phyloP scores from a whole-genome alignment of 1,284 basidiomycete species.

The Trichosporon inkin region DNA sequence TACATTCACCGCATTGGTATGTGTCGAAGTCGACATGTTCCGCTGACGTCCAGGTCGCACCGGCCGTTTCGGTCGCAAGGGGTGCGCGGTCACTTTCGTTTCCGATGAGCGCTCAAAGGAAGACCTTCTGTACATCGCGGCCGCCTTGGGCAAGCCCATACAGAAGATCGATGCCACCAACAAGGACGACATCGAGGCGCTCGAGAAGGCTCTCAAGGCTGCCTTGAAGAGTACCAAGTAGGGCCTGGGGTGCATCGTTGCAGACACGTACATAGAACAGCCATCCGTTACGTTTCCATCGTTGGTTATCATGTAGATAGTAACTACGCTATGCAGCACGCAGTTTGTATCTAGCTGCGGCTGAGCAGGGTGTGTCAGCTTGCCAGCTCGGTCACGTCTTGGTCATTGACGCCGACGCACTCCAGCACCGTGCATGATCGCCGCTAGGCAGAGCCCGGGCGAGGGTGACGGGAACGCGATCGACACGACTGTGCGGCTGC shows the following conservation, averaged over 20 bases:
- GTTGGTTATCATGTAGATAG: background rate
- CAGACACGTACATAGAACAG: background rate
- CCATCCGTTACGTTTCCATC: background rate
- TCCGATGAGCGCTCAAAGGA: slow-evolving; percentile 77
- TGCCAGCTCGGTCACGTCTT: too few relatives aligned
- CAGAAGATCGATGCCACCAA: slow-evolving; percentile 40
- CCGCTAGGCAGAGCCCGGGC: too few relatives aligned
- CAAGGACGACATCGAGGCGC: slow-evolving; percentile 40
- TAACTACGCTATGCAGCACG: too few relatives aligned
- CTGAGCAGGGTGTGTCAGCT: too few relatives aligned
- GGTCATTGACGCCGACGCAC: too few relatives aligned
- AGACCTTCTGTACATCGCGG: slow-evolving; percentile 81
- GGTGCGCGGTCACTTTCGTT: slow-evolving; percentile 94
- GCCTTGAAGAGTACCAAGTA: slow-evolving; percentile 28
- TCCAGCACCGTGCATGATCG: too few relatives aligned
- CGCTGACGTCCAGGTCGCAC: slow-evolving; percentile 62
- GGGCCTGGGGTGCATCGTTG: background rate
- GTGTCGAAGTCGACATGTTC: slow-evolving; percentile 33
- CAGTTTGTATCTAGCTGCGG: too few relatives aligned
- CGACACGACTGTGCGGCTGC: too few relatives aligned
- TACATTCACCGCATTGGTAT: slow-evolving; percentile 96
- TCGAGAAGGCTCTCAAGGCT: slow-evolving; percentile 39
- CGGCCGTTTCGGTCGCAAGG: slow-evolving; percentile 90
- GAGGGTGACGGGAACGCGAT: too few relatives aligned
- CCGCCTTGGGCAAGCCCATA: slow-evolving; percentile 60